Conservation (phyloP, 1,284 basidiomycete species). For the Xerocomus amazonicus region DNA sequence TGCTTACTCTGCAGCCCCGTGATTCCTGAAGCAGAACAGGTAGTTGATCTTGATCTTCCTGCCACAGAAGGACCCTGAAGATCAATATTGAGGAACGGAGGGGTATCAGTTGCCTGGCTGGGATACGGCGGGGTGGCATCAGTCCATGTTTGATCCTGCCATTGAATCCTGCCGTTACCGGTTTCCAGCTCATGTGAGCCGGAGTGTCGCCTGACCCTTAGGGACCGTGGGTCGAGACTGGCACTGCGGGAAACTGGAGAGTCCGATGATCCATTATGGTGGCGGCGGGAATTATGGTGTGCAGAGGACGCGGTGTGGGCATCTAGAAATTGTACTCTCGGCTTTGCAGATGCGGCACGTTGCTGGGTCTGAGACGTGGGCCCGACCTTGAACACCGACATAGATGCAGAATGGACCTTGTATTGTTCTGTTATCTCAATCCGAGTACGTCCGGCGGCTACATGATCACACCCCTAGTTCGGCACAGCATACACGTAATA, state of each 20-base stretch:
- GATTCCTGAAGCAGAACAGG: constrained; percentile 10
- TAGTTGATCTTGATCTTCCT: constrained; percentile 11
- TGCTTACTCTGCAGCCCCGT: constrained; percentile 13
- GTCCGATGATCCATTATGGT: neutral
- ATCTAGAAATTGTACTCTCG: constrained; percentile 13
- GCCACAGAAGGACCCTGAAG: neutral
- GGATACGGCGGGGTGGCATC: constrained; percentile 21
- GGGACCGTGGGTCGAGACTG: constrained; percentile 14
- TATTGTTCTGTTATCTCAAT: constrained; percentile 82
- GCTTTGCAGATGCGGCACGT: constrained; percentile 8
- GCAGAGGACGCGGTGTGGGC: neutral
- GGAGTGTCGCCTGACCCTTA: constrained; percentile 3
- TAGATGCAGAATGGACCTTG: constrained; percentile 68
- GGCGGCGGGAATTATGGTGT: neutral
- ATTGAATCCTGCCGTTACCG: neutral
- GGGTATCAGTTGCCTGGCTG: neutral
- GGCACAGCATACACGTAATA: neutral
- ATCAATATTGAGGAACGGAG: neutral
- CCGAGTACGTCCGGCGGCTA: constrained; percentile 77
- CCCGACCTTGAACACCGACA: constrained; percentile 70
- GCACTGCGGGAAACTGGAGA: constrained; percentile 6
- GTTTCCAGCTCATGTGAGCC: constrained; percentile 5
- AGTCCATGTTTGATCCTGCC: neutral
- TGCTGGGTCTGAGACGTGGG: constrained; percentile 11
- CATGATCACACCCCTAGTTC: constrained; percentile 15